Evolutionary conservation across 805 yeast species (phyloP).

Genomic region (Metschnikowia continentalis): DNA sequence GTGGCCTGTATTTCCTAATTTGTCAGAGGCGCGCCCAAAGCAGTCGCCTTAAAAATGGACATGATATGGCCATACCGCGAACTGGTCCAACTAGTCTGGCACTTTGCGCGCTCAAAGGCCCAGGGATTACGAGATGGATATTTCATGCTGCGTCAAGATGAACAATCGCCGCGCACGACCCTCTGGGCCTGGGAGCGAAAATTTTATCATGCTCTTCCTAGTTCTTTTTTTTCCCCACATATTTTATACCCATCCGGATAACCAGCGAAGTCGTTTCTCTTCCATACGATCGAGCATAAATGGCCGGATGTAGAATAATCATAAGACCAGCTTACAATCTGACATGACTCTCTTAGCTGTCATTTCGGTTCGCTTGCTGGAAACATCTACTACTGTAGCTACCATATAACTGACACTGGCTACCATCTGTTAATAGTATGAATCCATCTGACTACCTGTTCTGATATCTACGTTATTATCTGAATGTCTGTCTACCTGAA

Average conservation of each 20-base stretch:
- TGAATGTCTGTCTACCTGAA: too few species aligned
- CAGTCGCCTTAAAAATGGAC: background rate
- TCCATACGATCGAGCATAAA: constrained; percentile 44
- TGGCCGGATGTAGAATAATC: constrained; percentile 45
- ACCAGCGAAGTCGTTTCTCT: constrained; percentile 42
- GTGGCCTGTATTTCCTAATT: background rate
- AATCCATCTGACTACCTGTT: too few species aligned
- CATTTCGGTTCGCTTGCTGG: constrained; percentile 44
- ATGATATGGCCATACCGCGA: background rate
- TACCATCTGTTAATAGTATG: too few species aligned
- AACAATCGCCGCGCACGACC: constrained; percentile 8
- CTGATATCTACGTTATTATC: too few species aligned
- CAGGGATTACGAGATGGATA: background rate
- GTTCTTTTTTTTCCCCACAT: constrained; percentile 14
- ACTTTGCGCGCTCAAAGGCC: background rate
- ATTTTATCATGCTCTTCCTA: background rate
- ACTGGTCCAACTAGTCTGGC: background rate
- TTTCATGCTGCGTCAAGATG: background rate
- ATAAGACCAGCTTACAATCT: constrained; percentile 34
- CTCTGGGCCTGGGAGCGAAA: background rate
- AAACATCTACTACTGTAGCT: constrained; percentile 19
- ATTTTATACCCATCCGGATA: constrained; percentile 34
- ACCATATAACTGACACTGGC: background rate
- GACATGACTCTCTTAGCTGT: constrained; percentile 15
- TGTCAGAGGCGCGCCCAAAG: background rate